phyloP scores from a whole-genome alignment of 2,329 filamentous ascomycete species.

The Tricladium varicosporioides region DNA sequence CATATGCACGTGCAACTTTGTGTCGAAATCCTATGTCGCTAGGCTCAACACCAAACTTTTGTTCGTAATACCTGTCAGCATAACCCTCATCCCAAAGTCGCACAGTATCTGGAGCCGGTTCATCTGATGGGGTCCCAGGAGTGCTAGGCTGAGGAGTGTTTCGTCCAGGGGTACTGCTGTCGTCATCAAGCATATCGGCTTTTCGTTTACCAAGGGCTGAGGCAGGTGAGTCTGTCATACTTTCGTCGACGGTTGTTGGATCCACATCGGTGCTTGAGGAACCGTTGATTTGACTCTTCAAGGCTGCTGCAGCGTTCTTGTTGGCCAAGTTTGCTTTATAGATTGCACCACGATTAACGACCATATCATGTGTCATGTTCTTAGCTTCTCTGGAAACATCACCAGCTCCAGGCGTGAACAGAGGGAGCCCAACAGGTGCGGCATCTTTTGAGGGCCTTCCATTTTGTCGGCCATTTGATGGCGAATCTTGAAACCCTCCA shows the following conservation, averaged over 20 bases:
- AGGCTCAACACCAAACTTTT: constrained; percentile 86
- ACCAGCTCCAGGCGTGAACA: constrained; percentile 53
- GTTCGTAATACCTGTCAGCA: constrained; percentile 91
- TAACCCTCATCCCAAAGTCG: constrained; percentile 95
- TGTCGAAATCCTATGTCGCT: constrained; percentile 83
- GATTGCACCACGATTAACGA: constrained; percentile 69
- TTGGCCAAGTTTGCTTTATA: constrained; percentile 78
- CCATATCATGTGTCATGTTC: constrained; percentile 79
- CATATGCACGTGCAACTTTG: constrained; percentile 86
- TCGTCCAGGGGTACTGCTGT: constrained; percentile 55
- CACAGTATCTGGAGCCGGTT: constrained; percentile 74
- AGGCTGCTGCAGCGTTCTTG: constrained; percentile 86
- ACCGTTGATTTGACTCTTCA: constrained; percentile 70
- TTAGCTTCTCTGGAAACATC: constrained; percentile 54
- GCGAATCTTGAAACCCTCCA: constrained; percentile 27
- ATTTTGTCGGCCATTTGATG: constrained; percentile 29
- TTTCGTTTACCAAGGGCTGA: constrained; percentile 74
- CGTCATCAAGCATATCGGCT: constrained; percentile 62
- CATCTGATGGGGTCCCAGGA: constrained; percentile 50
- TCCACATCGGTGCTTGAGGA: constrained; percentile 27
- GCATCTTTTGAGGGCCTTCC: constrained; percentile 15
- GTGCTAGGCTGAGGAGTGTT: constrained; percentile 53
- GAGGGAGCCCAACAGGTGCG: constrained; percentile 47
- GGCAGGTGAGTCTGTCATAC: constrained; percentile 37
- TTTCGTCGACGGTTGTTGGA: constrained; percentile 10